Conservation (phyloP, 2,329 filamentous ascomycete species). For the Trichoderma sp. region DNA sequence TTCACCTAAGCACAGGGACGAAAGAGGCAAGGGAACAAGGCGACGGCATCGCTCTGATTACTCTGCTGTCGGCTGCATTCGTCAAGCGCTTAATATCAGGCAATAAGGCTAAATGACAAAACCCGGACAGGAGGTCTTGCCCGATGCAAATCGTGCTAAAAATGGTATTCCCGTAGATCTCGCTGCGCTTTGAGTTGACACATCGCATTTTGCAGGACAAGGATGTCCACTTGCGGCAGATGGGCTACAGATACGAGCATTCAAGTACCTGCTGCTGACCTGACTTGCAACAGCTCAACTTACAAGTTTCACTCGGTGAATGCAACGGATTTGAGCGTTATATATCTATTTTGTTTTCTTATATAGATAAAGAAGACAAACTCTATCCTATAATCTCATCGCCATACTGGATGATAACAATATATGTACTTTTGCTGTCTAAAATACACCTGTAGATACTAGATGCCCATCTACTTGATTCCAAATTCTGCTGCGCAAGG, state of each 20-base stretch:
- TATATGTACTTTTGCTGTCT: not conserved
- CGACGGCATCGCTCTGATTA: not conserved
- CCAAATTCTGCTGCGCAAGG: not conserved
- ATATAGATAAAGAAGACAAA: not conserved
- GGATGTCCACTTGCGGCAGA: not conserved
- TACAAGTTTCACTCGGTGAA: not conserved
- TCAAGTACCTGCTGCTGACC: not conserved
- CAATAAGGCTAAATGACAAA: not conserved
- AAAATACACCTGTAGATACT: not conserved
- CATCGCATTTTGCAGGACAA: conserved; percentile 6
- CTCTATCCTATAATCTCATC: not conserved
- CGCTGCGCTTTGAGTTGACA: not conserved
- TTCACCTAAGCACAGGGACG: not conserved
- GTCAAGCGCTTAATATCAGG: not conserved
- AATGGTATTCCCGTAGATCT: conserved; percentile 18
- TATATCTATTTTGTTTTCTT: not conserved
- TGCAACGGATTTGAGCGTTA: not conserved
- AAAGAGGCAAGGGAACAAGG: not conserved
- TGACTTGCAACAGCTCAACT: not conserved
- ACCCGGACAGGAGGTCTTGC: conserved; percentile 2
- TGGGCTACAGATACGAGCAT: not conserved
- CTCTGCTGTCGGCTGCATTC: not conserved
- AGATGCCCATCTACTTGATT: not conserved
- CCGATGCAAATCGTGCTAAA: conserved; percentile 4
- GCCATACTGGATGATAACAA: not conserved